These are phyloP conservation scores for Saccharomyces paradoxus DNA, from an alignment of 805 yeast species.

Conservation along the genomic window DNA sequence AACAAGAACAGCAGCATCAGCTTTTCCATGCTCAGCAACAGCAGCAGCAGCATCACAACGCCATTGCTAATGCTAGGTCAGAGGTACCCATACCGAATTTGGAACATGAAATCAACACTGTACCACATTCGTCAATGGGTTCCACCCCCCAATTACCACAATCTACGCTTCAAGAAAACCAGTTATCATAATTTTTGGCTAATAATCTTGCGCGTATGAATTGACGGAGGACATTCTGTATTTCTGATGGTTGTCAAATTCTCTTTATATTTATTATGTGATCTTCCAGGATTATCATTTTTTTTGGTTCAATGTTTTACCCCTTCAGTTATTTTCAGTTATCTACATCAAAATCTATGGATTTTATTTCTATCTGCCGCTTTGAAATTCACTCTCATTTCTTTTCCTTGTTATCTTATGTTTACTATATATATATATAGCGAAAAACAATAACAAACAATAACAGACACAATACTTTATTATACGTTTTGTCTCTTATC, in stretches of 20 bases:
- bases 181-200: not conserved
- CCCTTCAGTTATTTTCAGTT: not conserved
- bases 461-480: not conserved
- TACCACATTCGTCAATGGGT: not conserved
- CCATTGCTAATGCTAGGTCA: not conserved
- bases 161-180: not conserved
- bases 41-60: not conserved
- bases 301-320: not conserved
- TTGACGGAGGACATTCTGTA: not conserved
- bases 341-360: not conserved
- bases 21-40: not conserved
- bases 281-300: not conserved
- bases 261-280: not conserved
- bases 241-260: no score
- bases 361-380: not conserved
- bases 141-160: not conserved
- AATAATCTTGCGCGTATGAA: not conserved
- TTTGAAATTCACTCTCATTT: not conserved
- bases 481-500: not conserved
- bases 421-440: not conserved
- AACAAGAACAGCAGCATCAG: constrained; percentile 1
- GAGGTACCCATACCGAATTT: not conserved
- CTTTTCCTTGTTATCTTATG: not conserved
- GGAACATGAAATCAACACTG: not conserved
- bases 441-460: constrained; percentile 3